A percentile compares a stretch with the other conserved stretches of the same genome.
phyloP scores from a whole-genome alignment of 345 rosid genomes.

The Populus nigra region DNA sequence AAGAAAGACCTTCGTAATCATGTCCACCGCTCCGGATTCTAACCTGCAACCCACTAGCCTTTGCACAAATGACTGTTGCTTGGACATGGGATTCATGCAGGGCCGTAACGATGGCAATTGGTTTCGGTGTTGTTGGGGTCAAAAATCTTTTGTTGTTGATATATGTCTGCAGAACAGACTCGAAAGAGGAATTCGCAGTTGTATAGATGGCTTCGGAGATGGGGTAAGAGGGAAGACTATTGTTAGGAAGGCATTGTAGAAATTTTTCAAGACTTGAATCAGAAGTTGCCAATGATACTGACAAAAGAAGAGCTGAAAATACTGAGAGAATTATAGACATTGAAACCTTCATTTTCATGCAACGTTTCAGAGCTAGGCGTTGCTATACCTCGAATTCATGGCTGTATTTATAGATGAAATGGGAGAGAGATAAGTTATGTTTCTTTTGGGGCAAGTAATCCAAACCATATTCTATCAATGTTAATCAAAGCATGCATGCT shows the following conservation, averaged over 20 bases:
- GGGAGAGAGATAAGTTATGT: neutral
- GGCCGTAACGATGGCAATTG: neutral
- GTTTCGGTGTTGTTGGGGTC: neutral
- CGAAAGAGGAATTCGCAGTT: neutral
- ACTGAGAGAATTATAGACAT: neutral
- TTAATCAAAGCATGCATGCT: neutral
- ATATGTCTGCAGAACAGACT: neutral
- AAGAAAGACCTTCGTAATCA: constrained; percentile 13
- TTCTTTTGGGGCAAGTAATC: neutral
- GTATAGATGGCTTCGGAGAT: neutral
- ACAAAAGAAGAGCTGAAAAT: neutral
- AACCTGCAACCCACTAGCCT: neutral
- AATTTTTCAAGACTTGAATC: neutral
- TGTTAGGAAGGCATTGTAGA: neutral
- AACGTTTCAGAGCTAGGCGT: neutral
- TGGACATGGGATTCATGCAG: constrained; percentile 7
- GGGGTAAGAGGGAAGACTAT: neutral
- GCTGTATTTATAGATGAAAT: neutral
- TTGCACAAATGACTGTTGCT: constrained; percentile 4
- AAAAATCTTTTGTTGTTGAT: neutral
- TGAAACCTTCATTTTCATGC: neutral
- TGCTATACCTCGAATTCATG: neutral
- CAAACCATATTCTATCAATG: neutral
- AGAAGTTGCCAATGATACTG: neutral
- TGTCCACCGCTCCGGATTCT: constrained; percentile 10